Evolutionary conservation across 768 basidiomycete species (phyloP).

Genomic region (Russula dissimulans): DNA sequence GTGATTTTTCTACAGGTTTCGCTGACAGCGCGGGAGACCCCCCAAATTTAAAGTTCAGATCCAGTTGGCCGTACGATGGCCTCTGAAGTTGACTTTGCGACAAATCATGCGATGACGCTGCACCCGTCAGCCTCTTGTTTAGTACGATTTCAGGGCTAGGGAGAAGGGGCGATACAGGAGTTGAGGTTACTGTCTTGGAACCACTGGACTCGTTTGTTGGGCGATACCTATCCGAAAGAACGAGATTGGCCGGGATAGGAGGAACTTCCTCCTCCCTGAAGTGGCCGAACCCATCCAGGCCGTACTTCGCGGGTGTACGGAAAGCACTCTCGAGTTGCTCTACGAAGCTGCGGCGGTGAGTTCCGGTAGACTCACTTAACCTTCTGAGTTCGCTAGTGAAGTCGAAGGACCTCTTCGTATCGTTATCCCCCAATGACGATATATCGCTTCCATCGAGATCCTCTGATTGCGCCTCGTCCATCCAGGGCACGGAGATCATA

Average conservation of each 20-base stretch:
- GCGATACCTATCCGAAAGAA: constrained; percentile 13
- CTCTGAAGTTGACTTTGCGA: constrained; percentile 13
- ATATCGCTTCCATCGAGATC: constrained; percentile 35
- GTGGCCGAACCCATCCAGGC: constrained; percentile 40
- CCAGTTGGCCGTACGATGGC: constrained; percentile 57
- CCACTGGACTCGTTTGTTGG: constrained; percentile 16
- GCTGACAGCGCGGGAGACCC: constrained; percentile 30
- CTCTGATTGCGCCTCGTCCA: constrained; percentile 36
- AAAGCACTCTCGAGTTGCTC: constrained; percentile 76
- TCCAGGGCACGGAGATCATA: constrained; percentile 36
- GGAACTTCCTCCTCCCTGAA: constrained; percentile 33
- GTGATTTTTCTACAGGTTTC: constrained; percentile 22
- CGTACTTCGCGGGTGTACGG: constrained; percentile 62
- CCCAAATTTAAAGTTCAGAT: constrained; percentile 68
- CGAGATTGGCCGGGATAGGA: constrained; percentile 44
- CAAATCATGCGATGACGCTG: not conserved
- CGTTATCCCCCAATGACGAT: constrained; percentile 40
- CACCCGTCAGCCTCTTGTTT: not conserved
- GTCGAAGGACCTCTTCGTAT: constrained; percentile 75
- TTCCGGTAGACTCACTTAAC: constrained; percentile 60
- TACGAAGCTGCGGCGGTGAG: constrained; percentile 66
- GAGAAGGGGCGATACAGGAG: constrained; percentile 1
- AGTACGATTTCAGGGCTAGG: constrained; percentile 17
- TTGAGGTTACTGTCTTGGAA: not conserved
- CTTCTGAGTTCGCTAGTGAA: constrained; percentile 71